Conservation (phyloP, 148 eudicot species). For the Cornus controversa region DNA sequence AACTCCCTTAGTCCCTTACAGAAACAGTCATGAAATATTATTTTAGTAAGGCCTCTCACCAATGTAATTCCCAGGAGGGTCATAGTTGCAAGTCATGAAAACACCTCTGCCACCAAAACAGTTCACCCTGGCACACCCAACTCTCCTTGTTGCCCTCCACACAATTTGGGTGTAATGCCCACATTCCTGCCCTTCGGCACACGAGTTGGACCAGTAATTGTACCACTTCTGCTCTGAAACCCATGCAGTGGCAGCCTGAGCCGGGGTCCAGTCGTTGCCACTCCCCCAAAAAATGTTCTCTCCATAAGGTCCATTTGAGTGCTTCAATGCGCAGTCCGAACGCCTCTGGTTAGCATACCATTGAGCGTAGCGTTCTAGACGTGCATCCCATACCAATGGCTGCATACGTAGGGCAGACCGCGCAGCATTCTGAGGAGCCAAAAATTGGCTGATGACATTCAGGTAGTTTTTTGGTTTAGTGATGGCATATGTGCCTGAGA, state of each 20-base stretch:
- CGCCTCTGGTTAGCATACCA: constrained; percentile 52
- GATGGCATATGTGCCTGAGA: constrained; percentile 16
- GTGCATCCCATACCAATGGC: constrained; percentile 61
- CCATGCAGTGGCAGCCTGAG: constrained; percentile 59
- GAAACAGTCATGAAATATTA: background rate
- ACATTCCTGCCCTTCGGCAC: constrained; percentile 52
- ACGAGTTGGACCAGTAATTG: constrained; percentile 47
- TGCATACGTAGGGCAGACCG: constrained; percentile 40
- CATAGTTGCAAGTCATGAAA: constrained; percentile 75
- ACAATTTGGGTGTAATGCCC: constrained; percentile 88
- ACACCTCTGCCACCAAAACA: constrained; percentile 66
- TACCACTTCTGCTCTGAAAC: constrained; percentile 46
- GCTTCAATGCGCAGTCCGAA: constrained; percentile 53
- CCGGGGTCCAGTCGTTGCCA: constrained; percentile 52
- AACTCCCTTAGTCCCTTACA: background rate
- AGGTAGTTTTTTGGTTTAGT: background rate
- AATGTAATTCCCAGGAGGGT: constrained; percentile 77
- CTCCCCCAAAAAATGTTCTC: constrained; percentile 92
- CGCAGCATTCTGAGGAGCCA: constrained; percentile 61
- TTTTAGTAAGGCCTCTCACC: constrained; percentile 72
- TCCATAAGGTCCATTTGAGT: constrained; percentile 71
- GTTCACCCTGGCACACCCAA: constrained; percentile 77
- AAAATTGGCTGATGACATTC: constrained; percentile 28
- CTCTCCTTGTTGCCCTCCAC: constrained; percentile 54
- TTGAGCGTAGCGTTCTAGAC: constrained; percentile 49